These are phyloP conservation scores for Epichloe glyceriae DNA, from an alignment of 2,329 filamentous ascomycete species.

Conservation along the genomic window DNA sequence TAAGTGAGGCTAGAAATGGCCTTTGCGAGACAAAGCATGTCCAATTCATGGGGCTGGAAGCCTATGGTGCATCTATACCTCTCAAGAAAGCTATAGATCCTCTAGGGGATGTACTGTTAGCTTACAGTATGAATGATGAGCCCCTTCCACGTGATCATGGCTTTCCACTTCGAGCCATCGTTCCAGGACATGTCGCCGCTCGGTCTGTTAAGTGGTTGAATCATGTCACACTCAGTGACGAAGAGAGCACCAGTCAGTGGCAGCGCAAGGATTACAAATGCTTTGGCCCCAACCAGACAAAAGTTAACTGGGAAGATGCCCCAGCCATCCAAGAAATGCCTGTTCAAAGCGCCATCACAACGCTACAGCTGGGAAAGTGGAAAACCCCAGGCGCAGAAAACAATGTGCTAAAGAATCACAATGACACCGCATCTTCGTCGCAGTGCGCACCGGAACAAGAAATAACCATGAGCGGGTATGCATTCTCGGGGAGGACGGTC, in stretches of 20 bases:
- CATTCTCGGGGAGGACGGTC: constrained; percentile 54
- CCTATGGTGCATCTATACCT: constrained; percentile 49
- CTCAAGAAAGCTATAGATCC: constrained; percentile 45
- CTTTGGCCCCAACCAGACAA: constrained; percentile 49
- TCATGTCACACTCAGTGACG: constrained; percentile 49
- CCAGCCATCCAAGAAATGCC: constrained; percentile 56
- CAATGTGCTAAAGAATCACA: not conserved
- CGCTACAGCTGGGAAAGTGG: constrained; percentile 29
- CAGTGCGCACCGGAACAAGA: constrained; percentile 9
- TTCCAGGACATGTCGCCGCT: constrained; percentile 54
- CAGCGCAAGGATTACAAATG: constrained; percentile 56
- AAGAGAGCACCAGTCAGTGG: constrained; percentile 54
- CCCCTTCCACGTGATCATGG: constrained; percentile 53
- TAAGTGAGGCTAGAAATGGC: constrained; percentile 22
- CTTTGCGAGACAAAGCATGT: constrained; percentile 34
- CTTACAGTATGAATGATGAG: constrained; percentile 54
- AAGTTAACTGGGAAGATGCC: constrained; percentile 49
- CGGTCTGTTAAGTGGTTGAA: constrained; percentile 58
- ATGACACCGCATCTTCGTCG: not conserved
- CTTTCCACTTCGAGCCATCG: constrained; percentile 47
- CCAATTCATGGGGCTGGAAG: constrained; percentile 45
- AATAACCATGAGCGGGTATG: constrained; percentile 45
- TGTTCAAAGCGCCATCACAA: constrained; percentile 53
- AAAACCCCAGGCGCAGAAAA: not conserved
- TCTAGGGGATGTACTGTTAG: constrained; percentile 50